Base-by-base conservation (phyloP, 1,284 basidiomycete genomes). In the Ustilago shanxiensis region DNA sequence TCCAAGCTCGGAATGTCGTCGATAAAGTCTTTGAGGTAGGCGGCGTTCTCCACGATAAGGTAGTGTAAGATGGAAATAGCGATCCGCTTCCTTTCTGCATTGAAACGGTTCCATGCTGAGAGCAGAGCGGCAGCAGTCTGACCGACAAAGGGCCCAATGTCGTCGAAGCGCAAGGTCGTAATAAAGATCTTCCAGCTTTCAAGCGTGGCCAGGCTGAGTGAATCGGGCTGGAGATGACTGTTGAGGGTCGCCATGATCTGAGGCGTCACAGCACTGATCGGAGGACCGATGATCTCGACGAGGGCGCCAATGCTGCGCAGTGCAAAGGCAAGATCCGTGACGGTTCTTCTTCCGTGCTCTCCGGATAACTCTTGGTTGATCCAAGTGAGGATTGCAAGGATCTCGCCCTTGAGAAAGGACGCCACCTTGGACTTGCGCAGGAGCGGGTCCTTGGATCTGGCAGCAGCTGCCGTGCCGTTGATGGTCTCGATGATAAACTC, bases 171-270 rank as follows among this genome's bases (percentile, higher is more conserved):
- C 45, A 98, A 87, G 0, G 91, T 91, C 8, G 88, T 90, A 76
- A 98, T 88, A 86, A 98, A 97, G 20, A 88, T 88, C 62, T 90
- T 87, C 95, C 95, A 98, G 54, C 92, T 93, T 44, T 90, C 88
- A 2, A 99, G 88, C 0, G 94, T 93, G 4, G 91, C 91, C 65
- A 92, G 90, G 1, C 93, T 90, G 5, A 99, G 88, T 62, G 92
- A 92, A 0, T 90, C 89, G 10, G 92, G 88, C 47, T 89, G 88
- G 8, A 98, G 89, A 85, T 92, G 93, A 20, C 93, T 94, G 87
- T 98, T 96, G 47, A 99, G 89, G n/a, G 93, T 95, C 0, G 96
- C 95, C 92, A 99, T 95, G 79, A 99, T 92, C 72, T 85, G 83
- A 9, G 79, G 80, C 18, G 80, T 79, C 18, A 82, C 82, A 10